Conservation (phyloP, 352 stramenopile genomes). For the Elongisporangium anandrum region DNA sequence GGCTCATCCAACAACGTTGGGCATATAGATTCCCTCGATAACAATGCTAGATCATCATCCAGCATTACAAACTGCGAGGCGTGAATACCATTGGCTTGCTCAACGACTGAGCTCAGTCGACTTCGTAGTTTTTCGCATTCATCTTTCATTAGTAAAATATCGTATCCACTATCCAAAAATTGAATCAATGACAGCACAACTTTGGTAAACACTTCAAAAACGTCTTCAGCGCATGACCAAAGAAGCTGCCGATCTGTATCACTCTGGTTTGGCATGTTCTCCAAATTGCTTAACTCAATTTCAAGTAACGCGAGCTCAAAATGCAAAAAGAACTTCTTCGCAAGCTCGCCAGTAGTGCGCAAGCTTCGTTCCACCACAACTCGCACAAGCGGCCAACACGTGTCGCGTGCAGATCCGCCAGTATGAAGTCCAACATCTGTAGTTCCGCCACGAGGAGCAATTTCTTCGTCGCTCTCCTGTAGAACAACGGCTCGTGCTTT, state of each 20-base stretch:
- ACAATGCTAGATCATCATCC: not conserved
- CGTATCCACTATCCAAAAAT: slow-evolving; percentile 7
- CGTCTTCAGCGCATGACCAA: slow-evolving; percentile 5
- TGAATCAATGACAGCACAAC: not conserved
- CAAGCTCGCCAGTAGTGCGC: slow-evolving; percentile 21
- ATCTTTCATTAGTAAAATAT: not conserved
- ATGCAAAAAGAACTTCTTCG: slow-evolving; percentile 30
- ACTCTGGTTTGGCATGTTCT: slow-evolving; percentile 1
- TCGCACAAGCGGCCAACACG: slow-evolving; percentile 49
- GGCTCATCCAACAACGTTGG: not conserved
- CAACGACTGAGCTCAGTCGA: not conserved
- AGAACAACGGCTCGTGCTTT: slow-evolving; percentile 4
- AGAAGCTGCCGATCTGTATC: not conserved
- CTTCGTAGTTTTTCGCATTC: not conserved
- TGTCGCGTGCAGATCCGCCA: slow-evolving; percentile 31
- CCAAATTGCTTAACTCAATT: not conserved
- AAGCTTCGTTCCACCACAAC: slow-evolving; percentile 27
- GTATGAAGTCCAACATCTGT: slow-evolving; percentile 54
- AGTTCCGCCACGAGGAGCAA: slow-evolving; percentile 23
- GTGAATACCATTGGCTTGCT: not conserved
- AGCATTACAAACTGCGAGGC: slow-evolving; percentile 2
- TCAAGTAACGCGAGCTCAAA: slow-evolving; percentile 15
- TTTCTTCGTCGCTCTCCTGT: slow-evolving; percentile 1
- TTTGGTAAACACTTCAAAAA: slow-evolving; percentile 14
- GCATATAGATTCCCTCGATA: not conserved